Evolutionary conservation across 306 rosid genomes (phyloP).

Genomic region (Argentina anserina): DNA sequence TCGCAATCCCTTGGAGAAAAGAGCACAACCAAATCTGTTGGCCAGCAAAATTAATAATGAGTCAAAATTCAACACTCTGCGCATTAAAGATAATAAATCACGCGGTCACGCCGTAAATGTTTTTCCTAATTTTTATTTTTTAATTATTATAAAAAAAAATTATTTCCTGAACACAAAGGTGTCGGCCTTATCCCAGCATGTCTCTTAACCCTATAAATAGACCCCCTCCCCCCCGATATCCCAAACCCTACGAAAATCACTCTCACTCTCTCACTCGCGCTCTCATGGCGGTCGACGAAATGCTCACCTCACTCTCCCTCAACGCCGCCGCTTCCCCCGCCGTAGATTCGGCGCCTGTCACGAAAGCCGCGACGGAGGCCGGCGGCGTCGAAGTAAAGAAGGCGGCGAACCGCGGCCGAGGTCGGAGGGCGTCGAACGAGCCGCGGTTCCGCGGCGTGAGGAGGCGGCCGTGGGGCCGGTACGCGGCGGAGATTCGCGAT

Average conservation of each 20-base stretch:
- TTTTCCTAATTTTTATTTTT: background rate
- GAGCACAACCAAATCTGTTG: background rate
- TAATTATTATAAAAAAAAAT: background rate
- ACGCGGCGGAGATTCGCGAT: constrained; percentile 69
- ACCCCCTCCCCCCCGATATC: constrained; percentile 21
- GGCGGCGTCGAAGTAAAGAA: too few relatives aligned
- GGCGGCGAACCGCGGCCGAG: constrained; percentile 34
- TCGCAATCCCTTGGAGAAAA: background rate
- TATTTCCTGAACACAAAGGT: constrained; percentile 17
- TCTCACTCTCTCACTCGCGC: constrained; percentile 9
- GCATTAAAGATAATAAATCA: background rate
- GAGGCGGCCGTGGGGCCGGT: constrained; percentile 69
- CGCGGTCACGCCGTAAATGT: background rate
- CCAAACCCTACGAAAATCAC: background rate
- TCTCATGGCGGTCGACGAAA: constrained; percentile 38
- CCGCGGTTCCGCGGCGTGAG: constrained; percentile 57
- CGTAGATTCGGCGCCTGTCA: background rate
- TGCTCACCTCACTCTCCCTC: constrained; percentile 18
- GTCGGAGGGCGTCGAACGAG: constrained; percentile 12
- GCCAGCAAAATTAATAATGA: background rate
- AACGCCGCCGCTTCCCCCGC: background rate
- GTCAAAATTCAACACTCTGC: background rate
- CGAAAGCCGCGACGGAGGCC: too few relatives aligned
- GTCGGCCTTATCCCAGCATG: constrained; percentile 59
- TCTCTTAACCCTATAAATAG: constrained; percentile 45